phyloP scores from a whole-genome alignment of 139 green algal genomes.

The Chlamydomonas eustigma region DNA sequence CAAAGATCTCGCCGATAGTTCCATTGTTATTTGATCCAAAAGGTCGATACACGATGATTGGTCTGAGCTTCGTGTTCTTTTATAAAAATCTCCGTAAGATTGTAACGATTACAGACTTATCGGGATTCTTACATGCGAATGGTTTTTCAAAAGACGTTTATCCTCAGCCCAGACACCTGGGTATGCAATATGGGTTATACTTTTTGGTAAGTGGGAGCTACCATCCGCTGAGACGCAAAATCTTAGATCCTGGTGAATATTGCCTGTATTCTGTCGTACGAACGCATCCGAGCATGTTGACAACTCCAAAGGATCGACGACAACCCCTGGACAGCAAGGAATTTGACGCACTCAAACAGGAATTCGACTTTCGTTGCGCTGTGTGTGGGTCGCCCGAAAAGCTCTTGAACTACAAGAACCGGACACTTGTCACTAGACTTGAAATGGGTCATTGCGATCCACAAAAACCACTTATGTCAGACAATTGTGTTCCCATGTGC shows the following conservation, averaged over 20 bases:
- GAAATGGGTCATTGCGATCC: slow-evolving; percentile 7
- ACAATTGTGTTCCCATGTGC: slow-evolving; percentile 19
- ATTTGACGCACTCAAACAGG: slow-evolving; percentile 2
- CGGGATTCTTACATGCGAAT: background rate
- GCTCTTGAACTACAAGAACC: slow-evolving; percentile 2
- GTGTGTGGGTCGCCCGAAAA: slow-evolving; percentile 11
- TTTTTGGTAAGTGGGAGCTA: slow-evolving; percentile 7
- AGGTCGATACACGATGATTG: background rate
- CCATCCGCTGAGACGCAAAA: background rate
- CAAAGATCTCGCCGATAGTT: background rate
- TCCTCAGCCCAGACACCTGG: slow-evolving; percentile 10
- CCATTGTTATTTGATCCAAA: background rate
- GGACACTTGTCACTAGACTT: background rate
- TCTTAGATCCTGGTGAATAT: slow-evolving; percentile 6
- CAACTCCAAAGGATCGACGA: background rate
- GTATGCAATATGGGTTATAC: slow-evolving; percentile 8
- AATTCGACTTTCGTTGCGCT: background rate
- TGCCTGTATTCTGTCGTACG: background rate
- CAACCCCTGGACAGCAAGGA: background rate
- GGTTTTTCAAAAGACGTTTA: background rate
- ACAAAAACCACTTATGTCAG: background rate
- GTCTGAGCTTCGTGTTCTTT: background rate
- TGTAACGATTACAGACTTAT: background rate
- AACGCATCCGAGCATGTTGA: background rate
- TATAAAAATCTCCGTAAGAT: background rate